Evolutionary conservation across 2,329 filamentous ascomycete species (phyloP), one percentile per base, ranked within the genome.

Genomic region (Pseudogymnoascus sp.): DNA sequence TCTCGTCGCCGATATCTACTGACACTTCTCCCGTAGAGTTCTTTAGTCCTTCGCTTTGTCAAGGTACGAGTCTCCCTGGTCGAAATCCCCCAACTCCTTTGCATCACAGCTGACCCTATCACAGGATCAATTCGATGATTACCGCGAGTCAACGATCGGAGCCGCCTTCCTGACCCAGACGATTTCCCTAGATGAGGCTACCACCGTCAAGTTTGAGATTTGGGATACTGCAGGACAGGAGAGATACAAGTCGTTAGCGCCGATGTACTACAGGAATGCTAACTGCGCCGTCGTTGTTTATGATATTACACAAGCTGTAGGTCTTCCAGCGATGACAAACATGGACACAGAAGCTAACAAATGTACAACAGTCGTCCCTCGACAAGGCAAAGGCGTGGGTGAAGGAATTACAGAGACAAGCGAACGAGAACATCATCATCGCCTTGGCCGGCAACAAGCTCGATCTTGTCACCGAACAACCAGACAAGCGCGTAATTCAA

Each of bases 321-420:
- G 90, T 78, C 60, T 33, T 62, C 33, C 50, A 6, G 62, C 50
- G 25, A 40, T 2, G 3, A 11, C 7, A 28, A 28, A 6, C 23
- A n/a, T 56, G 11, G 18, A 62, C 12, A 59, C 56, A 38, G 59
- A 47, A 62, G 66, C 70, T 74, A 62, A 73, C 70, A 72, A 63
- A 11, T 28, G 4, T 1, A 4, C 6, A 10, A 60, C 69, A 99
- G 94, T 86, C 92, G 68, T 99, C 94, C 59, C 82, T 99, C 73
- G 95, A 99, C 78, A 99, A 99, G 82, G 95, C 95, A 70, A 99
- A 99, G 78, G 90, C 92, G 50, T 99, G 94, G 94, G 93, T 99
- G 65, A 97, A 97, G 80, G 94, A 99, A 76, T 86, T 99, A 63
- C 94, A 99, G 78, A 88, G 94, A 74, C 94, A 99, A 79, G 94